A percentile compares a stretch with the other conserved stretches of the same genome.
phyloP scores from a whole-genome alignment of 2,329 filamentous ascomycete species.

The Pyrenophora teres region DNA sequence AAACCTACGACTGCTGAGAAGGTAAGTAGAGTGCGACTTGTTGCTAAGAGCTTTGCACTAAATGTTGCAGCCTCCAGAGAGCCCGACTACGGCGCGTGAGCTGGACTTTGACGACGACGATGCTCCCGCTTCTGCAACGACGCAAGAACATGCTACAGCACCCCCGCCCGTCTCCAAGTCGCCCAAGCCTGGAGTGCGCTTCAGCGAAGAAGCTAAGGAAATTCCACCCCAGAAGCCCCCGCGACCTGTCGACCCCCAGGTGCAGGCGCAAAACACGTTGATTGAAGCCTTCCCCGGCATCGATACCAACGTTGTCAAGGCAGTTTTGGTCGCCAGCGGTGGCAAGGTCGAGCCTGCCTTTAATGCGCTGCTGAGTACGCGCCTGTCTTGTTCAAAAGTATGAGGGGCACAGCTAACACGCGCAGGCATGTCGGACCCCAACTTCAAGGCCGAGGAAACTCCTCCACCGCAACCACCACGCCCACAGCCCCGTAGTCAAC shows the following conservation, averaged over 20 bases:
- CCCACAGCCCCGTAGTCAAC: slow-evolving; percentile 73
- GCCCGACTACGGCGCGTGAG: slow-evolving; percentile 59
- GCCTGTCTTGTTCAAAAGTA: background rate
- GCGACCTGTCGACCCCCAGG: slow-evolving; percentile 76
- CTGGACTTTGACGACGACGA: slow-evolving; percentile 64
- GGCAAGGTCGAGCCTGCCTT: slow-evolving; percentile 92
- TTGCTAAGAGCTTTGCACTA: background rate
- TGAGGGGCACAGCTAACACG: slow-evolving; percentile 16
- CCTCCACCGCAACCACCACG: slow-evolving; percentile 83
- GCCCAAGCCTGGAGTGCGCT: slow-evolving; percentile 53
- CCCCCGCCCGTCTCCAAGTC: slow-evolving; percentile 46
- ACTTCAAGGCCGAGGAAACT: slow-evolving; percentile 54
- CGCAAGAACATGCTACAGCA: slow-evolving; percentile 35
- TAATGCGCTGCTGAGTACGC: slow-evolving; percentile 83
- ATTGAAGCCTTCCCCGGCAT: slow-evolving; percentile 92
- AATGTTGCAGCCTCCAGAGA: slow-evolving; percentile 29
- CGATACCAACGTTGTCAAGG: slow-evolving; percentile 79
- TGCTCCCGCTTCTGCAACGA: slow-evolving; percentile 46
- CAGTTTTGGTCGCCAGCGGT: slow-evolving; percentile 82
- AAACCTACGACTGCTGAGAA: slow-evolving; percentile 20
- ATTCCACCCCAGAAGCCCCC: slow-evolving; percentile 78
- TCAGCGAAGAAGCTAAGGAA: slow-evolving; percentile 52
- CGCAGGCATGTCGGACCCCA: slow-evolving; percentile 59
- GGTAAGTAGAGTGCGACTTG: slow-evolving; percentile 1
- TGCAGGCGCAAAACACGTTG: slow-evolving; percentile 85